These are phyloP conservation scores for Staphylotrichum tortipilum DNA, from an alignment of 495 filamentous ascomycete genomes.

Conservation along the genomic window DNA sequence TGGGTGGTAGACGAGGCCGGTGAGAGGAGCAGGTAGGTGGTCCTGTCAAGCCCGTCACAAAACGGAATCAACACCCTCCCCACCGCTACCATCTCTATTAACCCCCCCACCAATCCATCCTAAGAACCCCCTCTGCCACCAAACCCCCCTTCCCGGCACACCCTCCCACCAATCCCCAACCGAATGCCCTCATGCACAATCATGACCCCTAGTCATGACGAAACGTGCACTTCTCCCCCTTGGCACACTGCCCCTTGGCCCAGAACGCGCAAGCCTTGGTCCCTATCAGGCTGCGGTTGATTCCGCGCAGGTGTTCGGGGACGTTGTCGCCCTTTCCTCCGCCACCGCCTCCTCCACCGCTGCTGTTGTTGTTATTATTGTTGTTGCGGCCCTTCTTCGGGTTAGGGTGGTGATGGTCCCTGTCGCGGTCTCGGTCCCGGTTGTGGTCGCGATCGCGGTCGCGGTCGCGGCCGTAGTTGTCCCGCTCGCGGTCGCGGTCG, in stretches of 20 bases:
- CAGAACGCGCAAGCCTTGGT: conserved; percentile 69
- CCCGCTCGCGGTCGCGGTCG: conserved; percentile 10
- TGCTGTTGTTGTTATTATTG: conserved; percentile 2
- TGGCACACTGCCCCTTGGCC: conserved; percentile 67
- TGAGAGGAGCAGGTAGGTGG: too few relatives aligned
- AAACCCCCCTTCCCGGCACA: too few relatives aligned
- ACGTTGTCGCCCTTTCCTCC: conserved; percentile 10
- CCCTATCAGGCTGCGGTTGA: conserved; percentile 37
- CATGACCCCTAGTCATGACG: conserved; percentile 49
- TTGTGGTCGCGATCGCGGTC: conserved; percentile 9
- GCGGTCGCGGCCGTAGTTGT: conserved; percentile 8
- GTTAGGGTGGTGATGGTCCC: conserved; percentile 10
- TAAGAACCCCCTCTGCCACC: too few relatives aligned
- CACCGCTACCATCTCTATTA: too few relatives aligned
- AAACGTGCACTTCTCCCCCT: conserved; percentile 80
- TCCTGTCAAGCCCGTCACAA: too few relatives aligned
- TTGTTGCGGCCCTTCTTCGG: not conserved
- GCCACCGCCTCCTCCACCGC: not conserved
- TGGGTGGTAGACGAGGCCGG: too few relatives aligned
- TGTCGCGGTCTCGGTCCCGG: conserved; percentile 13
- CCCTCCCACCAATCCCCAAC: too few relatives aligned
- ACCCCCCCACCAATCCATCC: too few relatives aligned
- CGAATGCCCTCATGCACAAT: too few relatives aligned
- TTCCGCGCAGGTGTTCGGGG: conserved; percentile 31
- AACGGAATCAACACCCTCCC: too few relatives aligned